Evolutionary conservation across 192 early-diverging fungal species (phyloP).

Genomic region (Spinellus fusiger): DNA sequence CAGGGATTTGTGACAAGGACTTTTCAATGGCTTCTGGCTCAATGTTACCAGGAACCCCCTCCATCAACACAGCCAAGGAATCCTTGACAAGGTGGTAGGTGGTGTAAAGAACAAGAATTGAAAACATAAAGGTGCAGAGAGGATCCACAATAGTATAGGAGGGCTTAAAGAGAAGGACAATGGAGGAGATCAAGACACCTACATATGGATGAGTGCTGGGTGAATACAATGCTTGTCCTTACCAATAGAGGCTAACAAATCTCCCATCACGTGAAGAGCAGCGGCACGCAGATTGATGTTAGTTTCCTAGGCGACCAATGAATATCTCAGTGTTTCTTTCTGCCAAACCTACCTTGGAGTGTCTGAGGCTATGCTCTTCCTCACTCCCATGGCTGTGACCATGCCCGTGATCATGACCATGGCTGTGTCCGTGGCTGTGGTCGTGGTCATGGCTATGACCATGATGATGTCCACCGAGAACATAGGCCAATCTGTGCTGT

Average conservation of each 20-base stretch:
- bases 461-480: slow-evolving; percentile 48
- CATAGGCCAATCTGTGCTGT: slow-evolving; percentile 40
- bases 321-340: background rate
- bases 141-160: slow-evolving; percentile 64
- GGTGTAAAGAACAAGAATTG: slow-evolving; percentile 64
- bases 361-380: background rate
- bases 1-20: slow-evolving; percentile 34
- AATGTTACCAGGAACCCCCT: slow-evolving; percentile 52
- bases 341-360: background rate
- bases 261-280: slow-evolving; percentile 73
- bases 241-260: slow-evolving; percentile 71
- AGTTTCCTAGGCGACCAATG: slow-evolving; percentile 16
- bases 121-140: slow-evolving; percentile 78
- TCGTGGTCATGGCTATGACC: slow-evolving; percentile 39
- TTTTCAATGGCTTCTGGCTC: slow-evolving; percentile 42
- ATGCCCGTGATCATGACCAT: slow-evolving; percentile 36
- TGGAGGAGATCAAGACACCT: slow-evolving; percentile 70
- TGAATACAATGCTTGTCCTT: background rate
- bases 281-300: slow-evolving; percentile 72
- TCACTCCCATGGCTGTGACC: slow-evolving; percentile 17
- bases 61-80: slow-evolving; percentile 68
- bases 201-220: background rate
- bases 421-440: slow-evolving; percentile 19
- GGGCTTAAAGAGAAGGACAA: slow-evolving; percentile 58
- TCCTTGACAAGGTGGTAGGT: slow-evolving; percentile 61